Evolutionary conservation across 495 filamentous ascomycete genomes (phyloP).

Genomic region (Penicillium parvum): DNA sequence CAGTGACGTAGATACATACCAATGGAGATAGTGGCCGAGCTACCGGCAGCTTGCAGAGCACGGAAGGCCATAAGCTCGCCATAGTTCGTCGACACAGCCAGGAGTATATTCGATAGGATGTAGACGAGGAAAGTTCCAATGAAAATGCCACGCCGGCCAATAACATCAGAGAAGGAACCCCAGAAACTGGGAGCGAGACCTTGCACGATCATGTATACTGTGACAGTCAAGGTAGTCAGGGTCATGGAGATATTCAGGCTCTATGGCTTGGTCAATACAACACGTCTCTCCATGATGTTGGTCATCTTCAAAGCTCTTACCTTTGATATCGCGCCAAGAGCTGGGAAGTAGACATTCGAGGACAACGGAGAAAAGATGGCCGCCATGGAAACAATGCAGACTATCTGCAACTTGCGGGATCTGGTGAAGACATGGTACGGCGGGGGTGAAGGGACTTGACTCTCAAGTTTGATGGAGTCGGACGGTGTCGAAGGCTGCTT

Average conservation of each 20-base stretch:
- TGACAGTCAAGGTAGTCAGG: slow-evolving; percentile 35
- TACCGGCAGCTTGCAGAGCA: slow-evolving; percentile 60
- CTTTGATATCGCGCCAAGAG: slow-evolving; percentile 42
- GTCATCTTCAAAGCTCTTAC: slow-evolving; percentile 11
- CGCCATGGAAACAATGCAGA: slow-evolving; percentile 56
- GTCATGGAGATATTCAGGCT: slow-evolving; percentile 29
- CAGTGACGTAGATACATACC: slow-evolving; percentile 12
- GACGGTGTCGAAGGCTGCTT: slow-evolving; percentile 14
- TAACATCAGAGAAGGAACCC: slow-evolving; percentile 40
- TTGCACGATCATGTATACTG: slow-evolving; percentile 45
- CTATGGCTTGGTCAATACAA: slow-evolving; percentile 7
- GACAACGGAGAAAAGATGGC: slow-evolving; percentile 60
- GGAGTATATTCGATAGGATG: slow-evolving; percentile 53
- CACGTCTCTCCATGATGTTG: no score
- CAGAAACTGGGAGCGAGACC: slow-evolving; percentile 43
- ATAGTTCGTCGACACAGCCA: slow-evolving; percentile 60
- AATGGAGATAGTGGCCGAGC: slow-evolving; percentile 48
- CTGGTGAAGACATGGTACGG: slow-evolving; percentile 56
- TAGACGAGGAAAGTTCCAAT: slow-evolving; percentile 40
- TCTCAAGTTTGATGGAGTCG: slow-evolving; percentile 22
- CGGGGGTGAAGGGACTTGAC: slow-evolving; percentile 10
- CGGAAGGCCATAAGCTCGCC: slow-evolving; percentile 58
- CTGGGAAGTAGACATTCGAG: slow-evolving; percentile 78
- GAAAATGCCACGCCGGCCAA: slow-evolving; percentile 39
- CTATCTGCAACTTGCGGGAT: slow-evolving; percentile 53